Evolutionary conservation across 805 yeast genomes (phyloP), one percentile per base, ranked within the genome.

Genomic region (Metschnikowia noctiluminum): DNA sequence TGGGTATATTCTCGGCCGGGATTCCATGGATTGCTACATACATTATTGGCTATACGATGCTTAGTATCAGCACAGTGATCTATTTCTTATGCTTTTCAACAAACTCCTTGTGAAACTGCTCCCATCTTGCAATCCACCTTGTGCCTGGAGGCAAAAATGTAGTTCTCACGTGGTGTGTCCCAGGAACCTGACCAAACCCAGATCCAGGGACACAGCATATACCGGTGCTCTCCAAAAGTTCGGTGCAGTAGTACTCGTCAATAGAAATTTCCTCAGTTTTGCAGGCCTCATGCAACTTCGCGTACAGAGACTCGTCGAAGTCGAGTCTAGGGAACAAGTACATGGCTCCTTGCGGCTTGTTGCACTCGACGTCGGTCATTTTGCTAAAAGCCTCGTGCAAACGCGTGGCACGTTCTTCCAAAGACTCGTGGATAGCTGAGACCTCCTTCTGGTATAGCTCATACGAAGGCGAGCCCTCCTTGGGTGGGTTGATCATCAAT

Each of bases 121-220:
- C 79, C 90, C 97, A 89, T 40, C 74, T 69, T 15, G 80, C 77
- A 56, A 90, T 88, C 89, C 97, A 89, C 59, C 89, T 92, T 27
- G 80, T 77, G 38, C 97, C 98, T 13, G 98, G 97, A 12, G 99
- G 96, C 62, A 94, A 76, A 74, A 94, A 94, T 0, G 99, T 94
- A 1, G 99, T 94, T 77, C 99, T 84, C 60, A 94, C 78, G 64
- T 94, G 99, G 71, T 77, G 86, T 4, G 97, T 90, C 16, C 89
- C 96, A 42, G 83, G 84, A 42, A 77, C 85, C 70, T 94, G 99
- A 31, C 98, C 97, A 61, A 94, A 94, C 0, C 99, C 99, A 32
- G 89, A 82, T 37, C 99, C 99, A 30, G 99, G 98, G 53, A 94
- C 96, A 39, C 96, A 89, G 70, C 99, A 94, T 52, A 94, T 89